Percentiles rank a stretch among this genome's conserved stretches.
Conservation (phyloP, 2,329 filamentous ascomycete species). For the Cladosporium austrohemisphaericum region DNA sequence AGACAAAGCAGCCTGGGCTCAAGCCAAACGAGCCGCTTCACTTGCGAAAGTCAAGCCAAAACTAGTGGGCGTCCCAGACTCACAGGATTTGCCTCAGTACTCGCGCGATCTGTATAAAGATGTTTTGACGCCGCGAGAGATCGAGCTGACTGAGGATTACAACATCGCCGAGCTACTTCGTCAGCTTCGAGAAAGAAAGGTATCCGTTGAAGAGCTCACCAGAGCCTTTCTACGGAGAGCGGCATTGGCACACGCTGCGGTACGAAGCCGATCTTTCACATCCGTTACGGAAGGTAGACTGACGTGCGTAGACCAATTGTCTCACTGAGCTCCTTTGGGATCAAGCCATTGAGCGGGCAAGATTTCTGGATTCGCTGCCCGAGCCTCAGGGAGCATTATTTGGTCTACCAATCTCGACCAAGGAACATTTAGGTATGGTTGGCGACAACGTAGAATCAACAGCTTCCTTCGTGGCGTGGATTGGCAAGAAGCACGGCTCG, state of each 20-base stretch:
- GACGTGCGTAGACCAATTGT: slow-evolving; percentile 29
- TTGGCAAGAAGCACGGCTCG: slow-evolving; percentile 46
- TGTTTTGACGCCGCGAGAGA: slow-evolving; percentile 2
- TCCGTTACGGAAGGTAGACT: neutral
- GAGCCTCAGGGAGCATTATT: slow-evolving; percentile 45
- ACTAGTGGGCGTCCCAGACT: neutral
- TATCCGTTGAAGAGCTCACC: slow-evolving; percentile 37
- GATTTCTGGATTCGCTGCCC: slow-evolving; percentile 38
- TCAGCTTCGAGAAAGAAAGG: slow-evolving; percentile 31
- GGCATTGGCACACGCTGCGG: slow-evolving; percentile 39
- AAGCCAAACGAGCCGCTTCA: slow-evolving; percentile 3
- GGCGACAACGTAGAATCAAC: slow-evolving; percentile 40
- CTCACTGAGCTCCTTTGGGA: slow-evolving; percentile 36
- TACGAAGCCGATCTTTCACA: neutral
- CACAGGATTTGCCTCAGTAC: neutral
- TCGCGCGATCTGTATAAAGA: neutral
- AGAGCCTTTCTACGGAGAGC: slow-evolving; percentile 46
- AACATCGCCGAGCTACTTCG: slow-evolving; percentile 32
- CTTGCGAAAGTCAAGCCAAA: slow-evolving; percentile 6
- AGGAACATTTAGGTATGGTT: slow-evolving; percentile 52
- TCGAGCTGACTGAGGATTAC: slow-evolving; percentile 1
- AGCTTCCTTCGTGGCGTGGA: slow-evolving; percentile 44
- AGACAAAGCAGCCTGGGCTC: slow-evolving; percentile 4
- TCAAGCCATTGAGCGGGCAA: slow-evolving; percentile 37
- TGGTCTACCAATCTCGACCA: slow-evolving; percentile 50